phyloP scores from a whole-genome alignment of 192 early-diverging fungal genomes.

The Coemansia sp. region DNA sequence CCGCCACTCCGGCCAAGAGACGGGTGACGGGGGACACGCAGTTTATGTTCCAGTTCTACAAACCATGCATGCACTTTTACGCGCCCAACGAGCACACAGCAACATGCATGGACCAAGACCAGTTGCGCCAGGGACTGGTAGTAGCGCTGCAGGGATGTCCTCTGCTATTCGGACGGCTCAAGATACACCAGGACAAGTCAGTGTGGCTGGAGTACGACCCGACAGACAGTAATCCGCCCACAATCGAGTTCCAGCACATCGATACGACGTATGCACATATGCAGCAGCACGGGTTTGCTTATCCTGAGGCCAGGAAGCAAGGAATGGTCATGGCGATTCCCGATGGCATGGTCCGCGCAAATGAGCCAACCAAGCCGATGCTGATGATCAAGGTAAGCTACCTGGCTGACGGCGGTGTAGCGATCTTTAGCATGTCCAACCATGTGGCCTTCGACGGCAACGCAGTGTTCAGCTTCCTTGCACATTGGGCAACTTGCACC shows the following conservation, averaged over 20 bases:
- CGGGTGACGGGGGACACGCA: constrained; percentile 41
- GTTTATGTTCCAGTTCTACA: constrained; percentile 56
- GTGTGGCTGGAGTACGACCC: constrained; percentile 30
- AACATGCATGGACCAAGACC: constrained; percentile 7
- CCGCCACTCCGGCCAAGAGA: constrained; percentile 7
- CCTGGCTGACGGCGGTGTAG: constrained; percentile 34
- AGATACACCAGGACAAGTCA: constrained; percentile 17
- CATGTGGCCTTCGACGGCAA: constrained; percentile 52
- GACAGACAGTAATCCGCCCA: constrained; percentile 17
- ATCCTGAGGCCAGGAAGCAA: constrained; percentile 15
- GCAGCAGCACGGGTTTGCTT: constrained; percentile 17
- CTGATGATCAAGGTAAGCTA: constrained; percentile 45
- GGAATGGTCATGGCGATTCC: constrained; percentile 30
- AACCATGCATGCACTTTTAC: constrained; percentile 44
- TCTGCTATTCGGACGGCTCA: constrained; percentile 25
- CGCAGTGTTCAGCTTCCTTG: constrained; percentile 42
- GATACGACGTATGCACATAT: constrained; percentile 16
- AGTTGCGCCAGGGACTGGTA: constrained; percentile 11
- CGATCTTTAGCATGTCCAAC: constrained; percentile 36
- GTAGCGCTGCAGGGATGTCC: constrained; percentile 33
- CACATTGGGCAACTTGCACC: constrained; percentile 43
- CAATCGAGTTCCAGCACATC: constrained; percentile 22
- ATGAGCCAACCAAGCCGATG: constrained; percentile 21
- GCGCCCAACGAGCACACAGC: constrained; percentile 5
- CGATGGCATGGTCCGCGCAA: constrained; percentile 14